These are phyloP conservation scores for Penicillium sp. DNA, from an alignment of 2,329 filamentous ascomycete species.

Conservation along the genomic window DNA sequence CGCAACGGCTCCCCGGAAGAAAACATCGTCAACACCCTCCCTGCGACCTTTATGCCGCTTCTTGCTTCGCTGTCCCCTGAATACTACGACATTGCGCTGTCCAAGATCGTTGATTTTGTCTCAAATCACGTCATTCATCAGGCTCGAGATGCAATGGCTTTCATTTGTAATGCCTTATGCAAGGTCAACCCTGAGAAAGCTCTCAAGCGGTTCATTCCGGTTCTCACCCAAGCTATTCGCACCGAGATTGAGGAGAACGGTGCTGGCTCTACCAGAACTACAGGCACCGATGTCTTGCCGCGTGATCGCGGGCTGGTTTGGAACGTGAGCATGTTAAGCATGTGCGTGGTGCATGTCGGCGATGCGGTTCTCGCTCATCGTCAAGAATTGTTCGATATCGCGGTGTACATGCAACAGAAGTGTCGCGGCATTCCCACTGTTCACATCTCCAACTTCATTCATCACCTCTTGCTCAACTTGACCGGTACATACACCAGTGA, in stretches of 20 bases:
- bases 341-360: constrained; percentile 96
- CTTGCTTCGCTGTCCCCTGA: constrained; percentile 89
- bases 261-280: constrained; percentile 90
- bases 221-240: constrained; percentile 85
- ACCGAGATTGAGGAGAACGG: constrained; percentile 97
- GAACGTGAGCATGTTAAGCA: constrained; percentile 95
- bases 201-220: constrained; percentile 83
- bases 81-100: constrained; percentile 84
- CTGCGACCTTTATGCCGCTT: constrained; percentile 84
- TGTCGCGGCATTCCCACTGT: constrained; percentile 92
- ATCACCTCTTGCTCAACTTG: constrained; percentile 90
- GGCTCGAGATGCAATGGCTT: constrained; percentile 95
- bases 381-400: constrained; percentile 84
- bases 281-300: constrained; percentile 87
- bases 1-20: constrained; percentile 92
- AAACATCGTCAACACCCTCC: constrained; percentile 92
- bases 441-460: constrained; percentile 95
- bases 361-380: constrained; percentile 85
- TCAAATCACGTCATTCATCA: constrained; percentile 95
- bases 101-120: constrained; percentile 90
- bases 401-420: constrained; percentile 92
- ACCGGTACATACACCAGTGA: constrained; percentile 94
- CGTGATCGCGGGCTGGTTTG: constrained; percentile 90
- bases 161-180: constrained; percentile 93
- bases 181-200: constrained; percentile 95